Evolutionary conservation across 805 yeast genomes (phyloP).

Genomic region (Ogataea nakhonphanomensis): DNA sequence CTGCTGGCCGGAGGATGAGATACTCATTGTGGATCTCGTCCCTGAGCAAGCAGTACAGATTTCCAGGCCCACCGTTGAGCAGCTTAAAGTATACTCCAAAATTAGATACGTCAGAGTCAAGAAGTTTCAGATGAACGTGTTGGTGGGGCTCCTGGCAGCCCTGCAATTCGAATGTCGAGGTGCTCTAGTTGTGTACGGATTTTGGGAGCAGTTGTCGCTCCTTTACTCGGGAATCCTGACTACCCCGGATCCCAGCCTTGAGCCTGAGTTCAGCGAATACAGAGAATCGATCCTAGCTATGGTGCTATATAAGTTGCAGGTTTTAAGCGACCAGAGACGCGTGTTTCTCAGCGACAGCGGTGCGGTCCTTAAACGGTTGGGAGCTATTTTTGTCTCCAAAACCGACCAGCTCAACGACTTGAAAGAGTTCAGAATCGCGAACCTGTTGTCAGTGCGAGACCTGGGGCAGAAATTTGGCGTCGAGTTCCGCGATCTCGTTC

Average conservation of each 20-base stretch:
- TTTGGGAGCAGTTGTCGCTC: constrained; percentile 23
- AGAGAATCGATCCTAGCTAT: constrained; percentile 15
- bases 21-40: constrained; percentile 7
- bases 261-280: constrained; percentile 10
- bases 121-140: not conserved
- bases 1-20: not conserved
- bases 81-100: constrained; percentile 5
- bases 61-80: constrained; percentile 8
- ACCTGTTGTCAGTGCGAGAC: constrained; percentile 16
- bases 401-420: constrained; percentile 16
- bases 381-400: constrained; percentile 17
- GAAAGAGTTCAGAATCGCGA: constrained; percentile 9
- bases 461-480: constrained; percentile 2
- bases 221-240: constrained; percentile 22
- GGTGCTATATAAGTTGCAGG: constrained; percentile 15
- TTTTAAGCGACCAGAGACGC: constrained; percentile 8
- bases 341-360: constrained; percentile 23
- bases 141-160: constrained; percentile 11
- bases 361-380: constrained; percentile 18
- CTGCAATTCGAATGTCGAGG: constrained; percentile 8
- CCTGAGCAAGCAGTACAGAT: constrained; percentile 2
- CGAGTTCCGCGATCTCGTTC: not conserved
- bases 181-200: constrained; percentile 23
- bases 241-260: constrained; percentile 3
- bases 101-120: constrained; percentile 8